Evolutionary conservation across 768 basidiomycete species (phyloP), one percentile per base, ranked within the genome.

Genomic region (Boletus eberwhitei): DNA sequence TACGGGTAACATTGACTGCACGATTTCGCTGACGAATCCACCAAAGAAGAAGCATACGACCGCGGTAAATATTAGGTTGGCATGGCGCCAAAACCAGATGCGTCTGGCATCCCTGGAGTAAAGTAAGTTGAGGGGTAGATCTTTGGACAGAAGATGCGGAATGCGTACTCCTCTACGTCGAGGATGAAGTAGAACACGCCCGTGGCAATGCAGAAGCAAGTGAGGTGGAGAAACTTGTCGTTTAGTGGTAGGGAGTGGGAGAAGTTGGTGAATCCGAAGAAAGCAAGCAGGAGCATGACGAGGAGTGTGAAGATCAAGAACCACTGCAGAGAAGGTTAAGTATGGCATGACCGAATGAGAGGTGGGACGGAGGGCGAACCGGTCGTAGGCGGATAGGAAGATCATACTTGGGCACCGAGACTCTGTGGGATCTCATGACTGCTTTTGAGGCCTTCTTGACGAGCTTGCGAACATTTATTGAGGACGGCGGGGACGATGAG

Each of bases 21-120:
- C 86, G 55, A 93, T 69, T 71, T 93, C 91, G 68, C 87, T 91
- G 24, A 92, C 64, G 50, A 93, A 77, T 1, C 89, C 90, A 12
- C 91, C 91, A 57, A 88, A 82, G 63, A 93, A 80, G 72, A 89
- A 83, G 61, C 91, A 93, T 5, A 84, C 74, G 60, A 88, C 70
- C 5, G 70, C 68, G 2, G 92, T 90, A 64, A 88, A 79, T 44
- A 90, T 82, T 12, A 90, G 68, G 9, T 81, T 78, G 26, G 83
- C 79, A 66, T 87, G 79, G 29, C 90, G 80, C 91, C 91, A 93
- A 61, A 90, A 87, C 90, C 92, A 93, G 70, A 93, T 80, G 58
- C 90, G 78, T 55, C 90, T 75, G 8, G 86, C 84, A 50, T 85
- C 85, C 67, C 91, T 93, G 49, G 16, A 45, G 7, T 39, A 34